A percentile compares a stretch with the other conserved stretches of the same genome.
Conservation (phyloP, 768 basidiomycete species). For the Podaxis sp. region DNA sequence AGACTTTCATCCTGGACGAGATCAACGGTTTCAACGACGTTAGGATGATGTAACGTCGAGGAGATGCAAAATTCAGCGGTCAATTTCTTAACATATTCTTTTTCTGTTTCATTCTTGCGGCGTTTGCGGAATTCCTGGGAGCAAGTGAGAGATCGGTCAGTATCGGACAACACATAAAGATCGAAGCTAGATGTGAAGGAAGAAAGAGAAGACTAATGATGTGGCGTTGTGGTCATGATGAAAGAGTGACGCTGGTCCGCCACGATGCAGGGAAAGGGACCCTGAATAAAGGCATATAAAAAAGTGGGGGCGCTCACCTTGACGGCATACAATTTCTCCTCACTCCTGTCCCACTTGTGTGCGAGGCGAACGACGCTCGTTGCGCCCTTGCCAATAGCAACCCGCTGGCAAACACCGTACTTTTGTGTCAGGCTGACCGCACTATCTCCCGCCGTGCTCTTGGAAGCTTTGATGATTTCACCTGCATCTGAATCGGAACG, state of each 20-base stretch:
- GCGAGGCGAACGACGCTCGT: constrained; percentile 94
- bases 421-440: constrained; percentile 63
- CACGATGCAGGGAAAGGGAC: not conserved
- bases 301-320: constrained; percentile 57
- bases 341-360: constrained; percentile 96
- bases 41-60: constrained; percentile 89
- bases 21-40: constrained; percentile 98
- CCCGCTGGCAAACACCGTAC: constrained; percentile 95
- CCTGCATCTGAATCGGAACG: constrained; percentile 65
- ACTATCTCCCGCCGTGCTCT: constrained; percentile 41
- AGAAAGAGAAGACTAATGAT: not conserved
- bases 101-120: constrained; percentile 96
- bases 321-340: constrained; percentile 97
- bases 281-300: constrained; percentile 5
- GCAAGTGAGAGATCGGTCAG: constrained; percentile 6
- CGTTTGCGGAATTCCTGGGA: constrained; percentile 94
- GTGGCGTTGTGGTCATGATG: not conserved
- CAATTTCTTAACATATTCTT: constrained; percentile 99
- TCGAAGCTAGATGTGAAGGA: constrained; percentile 1
- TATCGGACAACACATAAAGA: not conserved
- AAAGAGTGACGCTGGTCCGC: not conserved
- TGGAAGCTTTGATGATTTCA: constrained; percentile 23
- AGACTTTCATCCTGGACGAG: constrained; percentile 97
- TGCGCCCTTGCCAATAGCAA: constrained; percentile 97
- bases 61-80: constrained; percentile 99